These are phyloP conservation scores for Neoboletus magnificus DNA, from an alignment of 768 basidiomycete genomes.

Conservation along the genomic window DNA sequence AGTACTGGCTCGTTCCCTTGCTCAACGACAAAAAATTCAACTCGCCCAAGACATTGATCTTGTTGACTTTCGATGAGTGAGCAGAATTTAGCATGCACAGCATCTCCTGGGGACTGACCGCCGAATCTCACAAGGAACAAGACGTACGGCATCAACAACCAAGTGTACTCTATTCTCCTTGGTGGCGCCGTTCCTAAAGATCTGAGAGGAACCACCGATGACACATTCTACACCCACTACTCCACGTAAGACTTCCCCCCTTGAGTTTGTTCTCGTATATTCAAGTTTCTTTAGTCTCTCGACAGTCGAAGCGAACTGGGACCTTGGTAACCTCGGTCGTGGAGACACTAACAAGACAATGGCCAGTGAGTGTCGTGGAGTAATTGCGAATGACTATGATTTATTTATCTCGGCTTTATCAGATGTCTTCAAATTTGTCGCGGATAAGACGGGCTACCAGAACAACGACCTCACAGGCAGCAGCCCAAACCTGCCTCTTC, in stretches of 20 bases:
- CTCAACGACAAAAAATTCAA: slow-evolving; percentile 53
- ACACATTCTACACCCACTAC: slow-evolving; percentile 58
- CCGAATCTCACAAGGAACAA: slow-evolving; percentile 16
- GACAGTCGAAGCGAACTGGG: slow-evolving; percentile 60
- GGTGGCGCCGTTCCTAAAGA: slow-evolving; percentile 42
- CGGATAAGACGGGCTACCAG: slow-evolving; percentile 42
- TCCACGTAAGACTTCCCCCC: slow-evolving; percentile 29
- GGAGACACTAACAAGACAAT: slow-evolving; percentile 46
- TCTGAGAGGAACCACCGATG: slow-evolving; percentile 44
- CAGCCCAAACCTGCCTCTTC: slow-evolving; percentile 30
- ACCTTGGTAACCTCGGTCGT: slow-evolving; percentile 54
- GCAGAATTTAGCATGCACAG: slow-evolving; percentile 15
- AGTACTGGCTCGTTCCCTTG: slow-evolving; percentile 49
- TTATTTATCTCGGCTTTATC: background rate
- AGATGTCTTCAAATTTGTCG: slow-evolving; percentile 53
- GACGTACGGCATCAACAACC: slow-evolving; percentile 40
- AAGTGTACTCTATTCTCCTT: slow-evolving; percentile 42
- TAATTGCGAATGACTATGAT: background rate
- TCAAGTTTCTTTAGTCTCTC: slow-evolving; percentile 31
- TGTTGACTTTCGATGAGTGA: slow-evolving; percentile 62
- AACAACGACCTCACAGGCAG: slow-evolving; percentile 33
- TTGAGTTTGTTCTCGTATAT: background rate
- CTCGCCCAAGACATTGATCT: slow-evolving; percentile 49
- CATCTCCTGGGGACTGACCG: background rate
- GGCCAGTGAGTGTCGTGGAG: slow-evolving; percentile 3